phyloP scores from a whole-genome alignment of 2,329 filamentous ascomycete species.

The Calonectria pauciramosa region DNA sequence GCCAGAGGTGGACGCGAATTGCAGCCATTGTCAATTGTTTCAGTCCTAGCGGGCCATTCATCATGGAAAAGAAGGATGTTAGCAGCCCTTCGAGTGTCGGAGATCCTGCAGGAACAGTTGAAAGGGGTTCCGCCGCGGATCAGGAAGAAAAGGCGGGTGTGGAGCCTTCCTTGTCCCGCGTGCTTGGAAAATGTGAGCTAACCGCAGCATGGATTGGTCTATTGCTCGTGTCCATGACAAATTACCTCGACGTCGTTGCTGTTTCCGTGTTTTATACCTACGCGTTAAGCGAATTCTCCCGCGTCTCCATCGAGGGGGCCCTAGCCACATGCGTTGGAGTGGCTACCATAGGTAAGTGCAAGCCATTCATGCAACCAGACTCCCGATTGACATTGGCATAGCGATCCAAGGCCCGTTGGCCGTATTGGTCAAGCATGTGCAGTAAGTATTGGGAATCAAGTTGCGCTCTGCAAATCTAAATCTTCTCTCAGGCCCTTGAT shows the following conservation, averaged over 20 bases:
- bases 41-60: background rate
- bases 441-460: background rate
- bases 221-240: slow-evolving; percentile 5
- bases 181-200: background rate
- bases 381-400: background rate
- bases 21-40: background rate
- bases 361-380: background rate
- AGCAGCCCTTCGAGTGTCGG: background rate
- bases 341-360: background rate
- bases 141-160: background rate
- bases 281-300: background rate
- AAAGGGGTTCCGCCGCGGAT: background rate
- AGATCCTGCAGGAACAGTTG: background rate
- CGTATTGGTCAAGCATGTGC: background rate
- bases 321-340: background rate
- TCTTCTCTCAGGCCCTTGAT: background rate
- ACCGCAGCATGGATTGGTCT: background rate
- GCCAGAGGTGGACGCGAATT: background rate
- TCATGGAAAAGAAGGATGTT: background rate
- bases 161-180: background rate
- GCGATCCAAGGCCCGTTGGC: background rate
- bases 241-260: background rate
- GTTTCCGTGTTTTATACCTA: slow-evolving; percentile 3
- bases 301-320: background rate
- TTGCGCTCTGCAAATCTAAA: background rate